These are phyloP conservation scores for Saccharomycopsis schoenii DNA, from an alignment of 805 yeast species.

Conservation along the genomic window DNA sequence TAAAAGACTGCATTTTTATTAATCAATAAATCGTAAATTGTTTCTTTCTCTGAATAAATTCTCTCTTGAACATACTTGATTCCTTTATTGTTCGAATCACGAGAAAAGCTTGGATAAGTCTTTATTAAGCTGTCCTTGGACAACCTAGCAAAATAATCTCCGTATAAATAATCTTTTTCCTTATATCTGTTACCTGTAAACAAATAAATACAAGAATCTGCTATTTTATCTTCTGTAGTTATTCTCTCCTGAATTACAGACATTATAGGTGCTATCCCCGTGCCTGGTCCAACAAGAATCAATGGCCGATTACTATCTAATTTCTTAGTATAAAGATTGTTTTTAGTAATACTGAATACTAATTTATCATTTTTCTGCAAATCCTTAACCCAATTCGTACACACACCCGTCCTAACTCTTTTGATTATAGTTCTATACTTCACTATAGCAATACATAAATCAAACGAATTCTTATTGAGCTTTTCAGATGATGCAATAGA, in stretches of 20 bases:
- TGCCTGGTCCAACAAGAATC: conserved; percentile 83
- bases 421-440: conserved; percentile 77
- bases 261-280: conserved; percentile 93
- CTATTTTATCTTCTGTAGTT: background rate
- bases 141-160: conserved; percentile 39
- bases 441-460: conserved; percentile 74
- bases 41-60: conserved; percentile 40
- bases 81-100: conserved; percentile 29
- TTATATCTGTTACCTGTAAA: conserved; percentile 69
- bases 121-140: conserved; percentile 24
- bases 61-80: conserved; percentile 72
- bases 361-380: conserved; percentile 22
- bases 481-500: conserved; percentile 66
- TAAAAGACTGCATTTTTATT: conserved; percentile 53
- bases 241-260: conserved; percentile 43
- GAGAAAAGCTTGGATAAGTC: conserved; percentile 38
- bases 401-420: conserved; percentile 19
- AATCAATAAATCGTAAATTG: conserved; percentile 40
- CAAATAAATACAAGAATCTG: conserved; percentile 33
- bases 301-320: conserved; percentile 33
- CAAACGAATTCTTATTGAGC: conserved; percentile 30
- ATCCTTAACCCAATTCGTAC: conserved; percentile 9
- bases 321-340: background rate
- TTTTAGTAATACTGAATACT: conserved; percentile 4
- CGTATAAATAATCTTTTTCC: conserved; percentile 60